A percentile compares a stretch with the other conserved stretches of the same genome.
Conservation (phyloP, 345 rosid genomes). For the Salix suchowensis region DNA sequence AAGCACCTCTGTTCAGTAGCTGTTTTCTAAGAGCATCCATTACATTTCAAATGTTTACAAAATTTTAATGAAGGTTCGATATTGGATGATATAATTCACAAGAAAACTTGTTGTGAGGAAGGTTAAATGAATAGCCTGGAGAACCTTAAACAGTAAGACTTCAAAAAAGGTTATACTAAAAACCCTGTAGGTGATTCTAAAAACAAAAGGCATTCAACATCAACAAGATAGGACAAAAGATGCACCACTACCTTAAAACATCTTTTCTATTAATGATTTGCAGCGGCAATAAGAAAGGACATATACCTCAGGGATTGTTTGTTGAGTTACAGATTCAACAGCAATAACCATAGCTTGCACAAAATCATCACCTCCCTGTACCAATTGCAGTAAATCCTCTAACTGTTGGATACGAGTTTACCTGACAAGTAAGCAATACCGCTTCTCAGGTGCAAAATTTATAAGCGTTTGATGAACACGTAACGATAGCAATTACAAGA, state of each 20-base stretch:
- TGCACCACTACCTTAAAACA: neutral
- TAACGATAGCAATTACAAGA: neutral
- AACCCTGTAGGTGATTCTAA: neutral
- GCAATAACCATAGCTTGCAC: conserved; percentile 96
- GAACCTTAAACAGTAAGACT: neutral
- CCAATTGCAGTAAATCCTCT: conserved; percentile 96
- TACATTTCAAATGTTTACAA: neutral
- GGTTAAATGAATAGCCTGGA: neutral
- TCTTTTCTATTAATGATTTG: neutral
- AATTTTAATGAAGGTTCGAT: neutral
- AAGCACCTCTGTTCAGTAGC: neutral
- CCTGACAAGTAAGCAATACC: conserved; percentile 40
- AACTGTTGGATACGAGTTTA: conserved; percentile 86
- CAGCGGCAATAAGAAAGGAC: conserved; percentile 4
- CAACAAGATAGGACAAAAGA: neutral
- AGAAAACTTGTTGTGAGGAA: neutral
- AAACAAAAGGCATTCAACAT: conserved; percentile 4
- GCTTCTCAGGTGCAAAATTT: neutral
- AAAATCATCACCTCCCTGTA: conserved; percentile 97
- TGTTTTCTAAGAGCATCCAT: neutral
- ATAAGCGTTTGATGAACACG: neutral
- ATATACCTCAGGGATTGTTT: conserved; percentile 76
- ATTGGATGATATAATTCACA: neutral
- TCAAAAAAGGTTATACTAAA: neutral
- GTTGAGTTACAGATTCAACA: conserved; percentile 86